These are phyloP conservation scores for Trichoderma orchidacearum DNA, from an alignment of 495 filamentous ascomycete species.

Conservation along the genomic window DNA sequence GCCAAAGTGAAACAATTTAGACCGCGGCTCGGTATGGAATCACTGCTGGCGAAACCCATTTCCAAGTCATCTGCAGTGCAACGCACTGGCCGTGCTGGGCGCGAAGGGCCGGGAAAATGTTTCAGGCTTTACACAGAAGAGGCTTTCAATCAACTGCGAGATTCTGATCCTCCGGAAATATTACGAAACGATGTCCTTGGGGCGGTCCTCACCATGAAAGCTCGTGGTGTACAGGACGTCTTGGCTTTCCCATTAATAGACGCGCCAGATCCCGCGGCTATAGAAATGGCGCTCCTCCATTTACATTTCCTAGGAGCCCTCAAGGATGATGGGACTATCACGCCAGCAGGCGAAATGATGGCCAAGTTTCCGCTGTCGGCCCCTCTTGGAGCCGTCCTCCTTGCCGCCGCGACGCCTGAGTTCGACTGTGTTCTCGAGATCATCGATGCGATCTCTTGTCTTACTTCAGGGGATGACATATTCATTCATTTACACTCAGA, in stretches of 20 bases:
- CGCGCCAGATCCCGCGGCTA: slow-evolving; percentile 56
- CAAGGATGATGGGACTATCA: slow-evolving; percentile 58
- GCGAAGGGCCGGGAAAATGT: slow-evolving; percentile 84
- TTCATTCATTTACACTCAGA: slow-evolving; percentile 72
- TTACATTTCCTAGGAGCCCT: slow-evolving; percentile 68
- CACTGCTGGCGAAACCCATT: slow-evolving; percentile 78
- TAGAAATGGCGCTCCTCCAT: slow-evolving; percentile 75
- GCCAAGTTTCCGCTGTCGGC: slow-evolving; percentile 74
- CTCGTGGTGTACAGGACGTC: slow-evolving; percentile 73
- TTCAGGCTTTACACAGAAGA: slow-evolving; percentile 80
- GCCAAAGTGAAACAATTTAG: slow-evolving; percentile 90
- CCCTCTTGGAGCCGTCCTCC: slow-evolving; percentile 62
- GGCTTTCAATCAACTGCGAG: slow-evolving; percentile 55
- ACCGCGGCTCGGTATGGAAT: slow-evolving; percentile 72
- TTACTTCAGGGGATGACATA: slow-evolving; percentile 75
- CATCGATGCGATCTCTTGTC: slow-evolving; percentile 82
- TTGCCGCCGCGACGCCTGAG: slow-evolving; percentile 62
- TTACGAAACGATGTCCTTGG: slow-evolving; percentile 76
- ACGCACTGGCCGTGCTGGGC: slow-evolving; percentile 78
- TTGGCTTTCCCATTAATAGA: slow-evolving; percentile 77
- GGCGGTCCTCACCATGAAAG: slow-evolving; percentile 88
- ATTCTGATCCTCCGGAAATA: slow-evolving; percentile 75
- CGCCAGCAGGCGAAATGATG: slow-evolving; percentile 57
- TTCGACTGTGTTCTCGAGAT: slow-evolving; percentile 62
- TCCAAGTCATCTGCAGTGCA: slow-evolving; percentile 91